Evolutionary conservation across 257 asterid genomes (phyloP).

Genomic region (Petunia axillaris): DNA sequence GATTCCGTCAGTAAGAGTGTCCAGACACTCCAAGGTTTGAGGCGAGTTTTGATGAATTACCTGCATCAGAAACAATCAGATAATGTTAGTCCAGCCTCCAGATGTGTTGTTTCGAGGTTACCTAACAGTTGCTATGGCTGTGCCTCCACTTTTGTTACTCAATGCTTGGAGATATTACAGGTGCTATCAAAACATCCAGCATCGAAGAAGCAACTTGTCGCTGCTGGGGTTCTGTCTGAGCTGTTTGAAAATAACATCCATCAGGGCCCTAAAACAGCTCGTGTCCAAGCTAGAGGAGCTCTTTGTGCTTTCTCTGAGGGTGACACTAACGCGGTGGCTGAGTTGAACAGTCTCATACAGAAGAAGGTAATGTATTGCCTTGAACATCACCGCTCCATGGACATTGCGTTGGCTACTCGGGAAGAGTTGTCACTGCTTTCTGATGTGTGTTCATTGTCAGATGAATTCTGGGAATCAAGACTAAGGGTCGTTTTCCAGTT

Average conservation of each 20-base stretch:
- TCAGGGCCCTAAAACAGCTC: slow-evolving; percentile 97
- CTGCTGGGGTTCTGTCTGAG: slow-evolving; percentile 90
- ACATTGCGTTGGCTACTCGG: slow-evolving; percentile 89
- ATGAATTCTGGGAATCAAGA: slow-evolving; percentile 98
- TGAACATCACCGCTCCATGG: slow-evolving; percentile 99
- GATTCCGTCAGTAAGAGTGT: slow-evolving; percentile 99
- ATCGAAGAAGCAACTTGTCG: slow-evolving; percentile 91
- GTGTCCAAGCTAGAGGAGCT: slow-evolving; percentile 98
- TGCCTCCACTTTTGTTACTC: slow-evolving; percentile 91
- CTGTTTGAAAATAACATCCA: slow-evolving; percentile 97
- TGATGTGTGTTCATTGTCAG: slow-evolving; percentile 90
- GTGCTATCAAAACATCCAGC: slow-evolving; percentile 83
- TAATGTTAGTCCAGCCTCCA: slow-evolving; percentile 68
- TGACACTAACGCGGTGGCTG: slow-evolving; percentile 82
- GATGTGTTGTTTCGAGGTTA: slow-evolving; percentile 86
- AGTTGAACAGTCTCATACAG: slow-evolving; percentile 83
- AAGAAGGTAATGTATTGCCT: slow-evolving; percentile 92
- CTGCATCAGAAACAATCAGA: slow-evolving; percentile 92
- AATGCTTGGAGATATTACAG: slow-evolving; percentile 91
- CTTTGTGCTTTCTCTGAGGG: slow-evolving; percentile 99
- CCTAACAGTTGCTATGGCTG: slow-evolving; percentile 99
- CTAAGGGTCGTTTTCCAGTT: slow-evolving; percentile 89
- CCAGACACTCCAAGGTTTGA: slow-evolving; percentile 97
- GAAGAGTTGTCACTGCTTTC: slow-evolving; percentile 93
- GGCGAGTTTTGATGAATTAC: slow-evolving; percentile 91